Base-by-base conservation (phyloP, 768 basidiomycete species). In the Hirschioporus abietinus region DNA sequence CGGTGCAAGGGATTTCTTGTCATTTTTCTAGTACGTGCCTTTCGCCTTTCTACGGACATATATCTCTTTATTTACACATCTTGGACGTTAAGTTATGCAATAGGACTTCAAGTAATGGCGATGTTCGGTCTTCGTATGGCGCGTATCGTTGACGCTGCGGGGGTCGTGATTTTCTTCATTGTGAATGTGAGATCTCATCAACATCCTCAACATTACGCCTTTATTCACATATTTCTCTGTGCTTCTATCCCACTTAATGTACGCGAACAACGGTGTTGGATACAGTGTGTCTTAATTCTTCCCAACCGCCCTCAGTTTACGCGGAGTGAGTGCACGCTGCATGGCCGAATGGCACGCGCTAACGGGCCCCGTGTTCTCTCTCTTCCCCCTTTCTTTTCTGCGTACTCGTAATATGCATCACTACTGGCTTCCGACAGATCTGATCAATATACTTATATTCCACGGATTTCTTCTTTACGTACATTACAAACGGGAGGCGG, bases 401-500 rank as follows among this genome's bases (percentile, higher is more conserved):
- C 27, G 66, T 63, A 1, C 2, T 52, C 26, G 57, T 27, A 20
- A 20, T 35, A 6, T 23, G 20, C n/a, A 52, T 52, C 15, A 60
- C 72, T 4, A 34, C 74, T 52, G 76, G 74, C 17, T 61, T 25
- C 9, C 10, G 23, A 61, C 68, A 88, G 87, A 83, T 72, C 79
- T 88, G 75, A 82, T 91, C 71, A 87, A 89, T 77, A 90, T 92
- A 71, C 75, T 89, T 64, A 72, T 92, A n/a, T 96, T 91, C 74
- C 90, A 94, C 68, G 81, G 78, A 3, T 94, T 96, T 76, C 77
- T 96, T 67, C 84, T 95, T 23, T 93, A 90, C 72, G 84, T 91
- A 3, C 86, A 88, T 74, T 89, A 88, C 69, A 84, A 84, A 78
- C 80, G 84, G 60, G 88, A 89, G 76, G 83, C 78, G 59, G 86